These are phyloP conservation scores for Biscutella laevigata DNA, from an alignment of 441 rosid species.

Conservation along the genomic window DNA sequence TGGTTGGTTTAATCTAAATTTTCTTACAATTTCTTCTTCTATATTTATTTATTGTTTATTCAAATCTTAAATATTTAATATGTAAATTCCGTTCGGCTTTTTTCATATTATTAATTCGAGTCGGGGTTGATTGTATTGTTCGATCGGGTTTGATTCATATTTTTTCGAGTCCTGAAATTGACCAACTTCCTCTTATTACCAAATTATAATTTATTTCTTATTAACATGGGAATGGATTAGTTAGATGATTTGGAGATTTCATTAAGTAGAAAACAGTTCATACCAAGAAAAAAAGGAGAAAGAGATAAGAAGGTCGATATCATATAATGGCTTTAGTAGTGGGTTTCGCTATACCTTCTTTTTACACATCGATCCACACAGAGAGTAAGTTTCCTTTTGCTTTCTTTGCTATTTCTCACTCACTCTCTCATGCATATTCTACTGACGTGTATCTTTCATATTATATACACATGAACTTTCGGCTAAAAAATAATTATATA, in stretches of 20 bases:
- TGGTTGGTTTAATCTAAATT: no score
- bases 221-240: slow-evolving; percentile 17
- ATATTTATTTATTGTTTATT: no score
- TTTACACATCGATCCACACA: slow-evolving; percentile 25
- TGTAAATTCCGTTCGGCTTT: no score
- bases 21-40: no score
- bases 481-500: no score
- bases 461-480: slow-evolving; percentile 1
- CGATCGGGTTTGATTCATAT: no score
- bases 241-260: slow-evolving; percentile 9
- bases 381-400: slow-evolving; percentile 15
- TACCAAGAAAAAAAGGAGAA: slow-evolving; percentile 33
- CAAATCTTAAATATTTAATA: no score
- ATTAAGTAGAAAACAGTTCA: slow-evolving; percentile 26
- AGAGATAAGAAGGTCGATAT: slow-evolving; percentile 33
- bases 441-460: slow-evolving; percentile 9
- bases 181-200: no score
- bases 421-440: slow-evolving; percentile 6
- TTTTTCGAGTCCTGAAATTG: no score
- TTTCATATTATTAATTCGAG: no score
- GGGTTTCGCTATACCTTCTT: slow-evolving; percentile 53
- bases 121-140: no score
- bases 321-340: slow-evolving; percentile 42
- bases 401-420: neutral
- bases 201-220: neutral